A percentile compares a stretch with the other conserved stretches of the same genome.
Evolutionary conservation across 2,329 filamentous ascomycete genomes (phyloP).

Genomic region (Xylariomycetidae sp.): DNA sequence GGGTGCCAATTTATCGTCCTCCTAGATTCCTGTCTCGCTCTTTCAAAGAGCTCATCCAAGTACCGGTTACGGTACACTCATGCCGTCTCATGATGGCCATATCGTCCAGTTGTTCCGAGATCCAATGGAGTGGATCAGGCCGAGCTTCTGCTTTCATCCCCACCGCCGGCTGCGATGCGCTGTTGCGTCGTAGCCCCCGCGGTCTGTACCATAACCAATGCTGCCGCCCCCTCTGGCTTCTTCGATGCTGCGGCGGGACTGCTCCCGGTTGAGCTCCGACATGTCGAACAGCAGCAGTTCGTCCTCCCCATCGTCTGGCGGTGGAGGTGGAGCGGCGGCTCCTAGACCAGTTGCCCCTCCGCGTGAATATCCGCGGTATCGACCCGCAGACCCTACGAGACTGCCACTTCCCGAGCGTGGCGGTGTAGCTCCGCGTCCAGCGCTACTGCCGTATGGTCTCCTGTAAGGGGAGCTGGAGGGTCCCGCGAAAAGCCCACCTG

Average conservation of each 20-base stretch:
- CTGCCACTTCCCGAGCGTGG: conserved; percentile 28
- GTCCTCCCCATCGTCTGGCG: conserved; percentile 52
- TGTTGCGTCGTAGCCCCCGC: conserved; percentile 31
- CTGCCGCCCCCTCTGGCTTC: conserved; percentile 38
- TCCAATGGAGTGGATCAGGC: too few species aligned
- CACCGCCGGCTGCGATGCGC: conserved; percentile 21
- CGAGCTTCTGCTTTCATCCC: too few species aligned
- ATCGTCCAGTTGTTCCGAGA: too few species aligned
- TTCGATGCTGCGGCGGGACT: conserved; percentile 53
- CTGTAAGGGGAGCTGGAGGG: conserved; percentile 40
- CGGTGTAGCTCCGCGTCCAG: conserved; percentile 27
- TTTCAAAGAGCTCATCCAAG: too few species aligned
- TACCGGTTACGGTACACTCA: too few species aligned
- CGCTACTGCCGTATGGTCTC: conserved; percentile 35
- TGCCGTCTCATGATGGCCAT: too few species aligned
- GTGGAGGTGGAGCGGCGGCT: conserved; percentile 37
- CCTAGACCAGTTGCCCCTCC: conserved; percentile 33
- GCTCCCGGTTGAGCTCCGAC: conserved; percentile 58
- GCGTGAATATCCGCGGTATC: conserved; percentile 30
- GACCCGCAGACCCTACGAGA: conserved; percentile 25
- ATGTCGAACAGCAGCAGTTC: conserved; percentile 68
- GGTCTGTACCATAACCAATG: conserved; percentile 31
- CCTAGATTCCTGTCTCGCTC: too few species aligned
- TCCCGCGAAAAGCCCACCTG: conserved; percentile 35
- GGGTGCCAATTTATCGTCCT: too few species aligned